Base-by-base conservation (phyloP, 176 grass and related monocot species). In the Paspalum notatum region DNA sequence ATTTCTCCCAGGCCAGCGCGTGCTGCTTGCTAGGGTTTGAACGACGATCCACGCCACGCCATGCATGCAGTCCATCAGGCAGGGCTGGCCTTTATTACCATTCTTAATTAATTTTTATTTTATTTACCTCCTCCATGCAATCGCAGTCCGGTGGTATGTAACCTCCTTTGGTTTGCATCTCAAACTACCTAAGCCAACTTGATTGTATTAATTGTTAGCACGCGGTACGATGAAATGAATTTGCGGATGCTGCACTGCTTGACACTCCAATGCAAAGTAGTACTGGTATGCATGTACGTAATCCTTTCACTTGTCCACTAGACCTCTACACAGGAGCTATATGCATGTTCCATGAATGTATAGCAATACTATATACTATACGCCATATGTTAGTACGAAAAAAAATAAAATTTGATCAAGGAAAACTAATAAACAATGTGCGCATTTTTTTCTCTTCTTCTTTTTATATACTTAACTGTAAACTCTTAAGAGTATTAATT, bases 1-100 rank as follows among this genome's bases (percentile, higher is more conserved):
- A 94, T 94, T 91, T 94, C 88, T 94, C 92, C 91, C 9, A 94
- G 86, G 88, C 85, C 46, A 75, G 74, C 56, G 80, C 68, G 18
- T 69, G 62, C 68, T 71, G 79, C 65, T 69, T 18, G 3, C 48
- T 87, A 77, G 70, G 79, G 79, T 85, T 78, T 83, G 65, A 73
- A 75, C 54, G 76, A 56, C 54, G 44, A 48, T 16, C 77, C 49
- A 59, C 14, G 13, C 78, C 54, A 67, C 32, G 26, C 22, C 46
- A 71, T 18, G 44, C 61, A 53, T 50, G 71, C 51, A 70, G 62
- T 48, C 41, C 71, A 13, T 54, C 21, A 41, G 5, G 12, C 46
- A 20, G 54, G 18, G 18, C 54, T 56, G 18, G 20, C 54, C 21
- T 50, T 58, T 59, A 59, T 12, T 22, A 1, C 25, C 32, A 32